Conservation (phyloP, 2,329 filamentous ascomycete genomes). For the Diplodia intermedia region DNA sequence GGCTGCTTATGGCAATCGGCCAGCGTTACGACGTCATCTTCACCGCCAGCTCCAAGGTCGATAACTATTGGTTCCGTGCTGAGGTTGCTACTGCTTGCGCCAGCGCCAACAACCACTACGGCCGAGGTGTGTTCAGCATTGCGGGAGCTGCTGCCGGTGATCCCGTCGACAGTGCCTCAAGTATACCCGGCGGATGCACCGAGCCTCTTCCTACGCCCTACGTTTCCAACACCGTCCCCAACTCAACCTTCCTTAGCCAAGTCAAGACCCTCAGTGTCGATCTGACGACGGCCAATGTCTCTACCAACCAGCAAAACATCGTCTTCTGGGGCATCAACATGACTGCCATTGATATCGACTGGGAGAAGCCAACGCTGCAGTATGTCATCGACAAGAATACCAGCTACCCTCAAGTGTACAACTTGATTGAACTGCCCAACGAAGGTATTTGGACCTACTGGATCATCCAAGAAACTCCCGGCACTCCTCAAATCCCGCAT, state of each 20-base stretch:
- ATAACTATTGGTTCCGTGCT: slow-evolving; percentile 54
- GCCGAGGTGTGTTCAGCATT: slow-evolving; percentile 48
- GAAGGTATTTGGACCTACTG: slow-evolving; percentile 51
- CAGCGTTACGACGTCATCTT: slow-evolving; percentile 56
- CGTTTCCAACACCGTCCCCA: slow-evolving; percentile 48
- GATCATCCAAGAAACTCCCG: slow-evolving; percentile 50
- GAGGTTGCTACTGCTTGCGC: slow-evolving; percentile 48
- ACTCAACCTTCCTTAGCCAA: slow-evolving; percentile 42
- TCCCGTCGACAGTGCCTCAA: slow-evolving; percentile 36
- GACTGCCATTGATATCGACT: slow-evolving; percentile 52
- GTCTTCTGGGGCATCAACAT: slow-evolving; percentile 51
- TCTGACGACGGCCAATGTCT: slow-evolving; percentile 41
- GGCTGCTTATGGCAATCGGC: slow-evolving; percentile 50
- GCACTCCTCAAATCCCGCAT: slow-evolving; percentile 42
- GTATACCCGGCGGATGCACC: slow-evolving; percentile 38
- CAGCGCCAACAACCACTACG: slow-evolving; percentile 42
- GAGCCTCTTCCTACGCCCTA: slow-evolving; percentile 37
- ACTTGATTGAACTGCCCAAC: slow-evolving; percentile 51
- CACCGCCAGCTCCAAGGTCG: slow-evolving; percentile 49
- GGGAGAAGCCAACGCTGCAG: slow-evolving; percentile 54
- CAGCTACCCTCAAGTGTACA: slow-evolving; percentile 49
- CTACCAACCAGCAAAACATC: slow-evolving; percentile 48
- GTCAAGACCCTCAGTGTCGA: slow-evolving; percentile 45
- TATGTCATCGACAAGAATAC: slow-evolving; percentile 53
- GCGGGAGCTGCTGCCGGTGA: slow-evolving; percentile 35